Base-by-base conservation (phyloP, 192 early-diverging fungal species). In the Dimargaris cristalligena region DNA sequence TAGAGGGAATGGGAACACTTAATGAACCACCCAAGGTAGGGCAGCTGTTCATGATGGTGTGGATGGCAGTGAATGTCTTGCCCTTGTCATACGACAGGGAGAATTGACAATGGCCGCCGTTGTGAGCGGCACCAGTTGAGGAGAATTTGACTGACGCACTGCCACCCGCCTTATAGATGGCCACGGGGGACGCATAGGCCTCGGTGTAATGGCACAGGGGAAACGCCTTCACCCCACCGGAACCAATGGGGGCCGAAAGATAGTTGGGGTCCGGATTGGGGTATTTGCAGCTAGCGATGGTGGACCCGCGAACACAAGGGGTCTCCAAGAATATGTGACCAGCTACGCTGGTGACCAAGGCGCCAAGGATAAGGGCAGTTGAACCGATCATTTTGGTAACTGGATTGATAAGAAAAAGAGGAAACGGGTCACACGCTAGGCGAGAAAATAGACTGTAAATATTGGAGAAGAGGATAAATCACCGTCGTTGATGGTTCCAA, bases 31-130 rank as follows among this genome's bases (percentile, higher is more conserved):
- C 38, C 6, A 10, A 6, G 6, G 6, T 31, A 32, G 63, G 28
- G 22, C 68, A 70, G 0, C n/a, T 13, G 11, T 62, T 48, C 44
- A 63, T 38, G 26, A 61, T n/a, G 28, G 68, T 69, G 52, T 70
- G 65, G 49, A 78, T 28, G 18, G 73, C 73, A 0, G 69, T 73
- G 52, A 63, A 74, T 45, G 61, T 71, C 28, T 61, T 49, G 50
- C 63, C 74, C 26, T 18, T 18, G 52, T 78, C 77, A 35, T 64
- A 70, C 0, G 77, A 78, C 2, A 75, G 60, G 2, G 77, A 63
- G 58, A 71, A 74, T 34, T 78, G 69, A 32, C 77, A 78, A 50
- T 78, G 74, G 16, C 77, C 77, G 16, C 74, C 72, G 26, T 59
- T 66, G 58, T 75, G 74, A 20, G 22, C 8, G 38, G 38, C 38